Evolutionary conservation across 2,329 filamentous ascomycete genomes (phyloP), one percentile per base, ranked within the genome.

Genomic region (Pseudocercospora eumusae): DNA sequence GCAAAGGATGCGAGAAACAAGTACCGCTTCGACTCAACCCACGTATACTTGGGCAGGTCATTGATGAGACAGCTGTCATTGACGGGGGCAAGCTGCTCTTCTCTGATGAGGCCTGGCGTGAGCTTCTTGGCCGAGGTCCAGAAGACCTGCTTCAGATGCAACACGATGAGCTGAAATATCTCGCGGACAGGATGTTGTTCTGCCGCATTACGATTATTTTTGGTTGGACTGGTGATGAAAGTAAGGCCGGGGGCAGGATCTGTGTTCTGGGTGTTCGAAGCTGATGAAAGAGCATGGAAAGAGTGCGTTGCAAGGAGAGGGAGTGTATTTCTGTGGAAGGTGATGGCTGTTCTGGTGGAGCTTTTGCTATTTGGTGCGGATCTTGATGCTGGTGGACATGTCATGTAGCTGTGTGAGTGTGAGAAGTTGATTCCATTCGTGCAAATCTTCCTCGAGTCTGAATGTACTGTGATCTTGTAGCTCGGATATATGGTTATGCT

Each of bases 1-100:
- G 80, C 68, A 77, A 75, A 61, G 76, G 77, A 23, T 82, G 80
- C 60, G 74, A 77, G 5, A 71, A 71, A 42, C 18, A 62, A 3
- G 70, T 78, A 1, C 25, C 56, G 1, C 67, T 82, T 2, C 68
- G 76, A 1, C 70, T 81, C 23, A 82, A 80, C 63, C 79, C 80
- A 3, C 70, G 71, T 4, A 74, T 81, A 18, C 73, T 82, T 27
- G 78, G 78, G 4, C 73, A 75, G 40, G 62, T 82, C 5, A 68
- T 81, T 54, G 80, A 88, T 62, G 86, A 88, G 71, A 87, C 84
- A 0, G 85, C 82, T 4, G 77, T 76, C 33, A 77, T 86, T 8
- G 69, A 73, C 1, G 70, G 77, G 1, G 81, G 81, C 0, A 86
- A 85, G 71, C 73, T 87, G 2, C 73, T 86, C 18, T 81, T 86